phyloP scores from a whole-genome alignment of 2,329 filamentous ascomycete species.

The Nemania sp. region DNA sequence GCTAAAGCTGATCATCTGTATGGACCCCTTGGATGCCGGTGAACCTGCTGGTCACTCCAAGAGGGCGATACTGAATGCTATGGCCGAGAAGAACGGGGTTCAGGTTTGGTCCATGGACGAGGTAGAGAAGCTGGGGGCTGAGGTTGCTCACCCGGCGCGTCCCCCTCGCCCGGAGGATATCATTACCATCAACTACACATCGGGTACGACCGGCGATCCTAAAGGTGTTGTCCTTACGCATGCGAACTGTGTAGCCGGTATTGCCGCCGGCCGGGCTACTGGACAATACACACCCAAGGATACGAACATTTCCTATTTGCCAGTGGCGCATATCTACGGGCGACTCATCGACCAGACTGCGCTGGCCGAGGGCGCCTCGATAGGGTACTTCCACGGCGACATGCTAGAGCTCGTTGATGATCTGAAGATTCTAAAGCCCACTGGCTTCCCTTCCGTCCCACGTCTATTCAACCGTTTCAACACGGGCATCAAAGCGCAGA shows the following conservation, averaged over 20 bases:
- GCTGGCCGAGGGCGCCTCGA: conserved; percentile 70
- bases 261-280: conserved; percentile 62
- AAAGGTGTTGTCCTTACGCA: conserved; percentile 87
- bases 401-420: conserved; percentile 86
- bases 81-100: conserved; percentile 75
- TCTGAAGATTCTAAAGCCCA: conserved; percentile 82
- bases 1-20: conserved; percentile 83
- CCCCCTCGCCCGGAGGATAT: conserved; percentile 75
- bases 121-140: conserved; percentile 79
- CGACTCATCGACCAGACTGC: conserved; percentile 78
- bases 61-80: conserved; percentile 71
- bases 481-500: conserved; percentile 76
- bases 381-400: conserved; percentile 95
- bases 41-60: conserved; percentile 81
- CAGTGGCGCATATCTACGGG: conserved; percentile 91
- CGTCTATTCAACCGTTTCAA: conserved; percentile 91
- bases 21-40: conserved; percentile 80
- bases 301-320: conserved; percentile 81
- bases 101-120: conserved; percentile 77
- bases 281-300: conserved; percentile 57
- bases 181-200: conserved; percentile 90
- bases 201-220: conserved; percentile 79
- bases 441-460: conserved; percentile 83
- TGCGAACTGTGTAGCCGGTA: conserved; percentile 74
- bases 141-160: conserved; percentile 69